phyloP scores from a whole-genome alignment of 78 protist genomes.

The Polysphondylium violaceum region DNA sequence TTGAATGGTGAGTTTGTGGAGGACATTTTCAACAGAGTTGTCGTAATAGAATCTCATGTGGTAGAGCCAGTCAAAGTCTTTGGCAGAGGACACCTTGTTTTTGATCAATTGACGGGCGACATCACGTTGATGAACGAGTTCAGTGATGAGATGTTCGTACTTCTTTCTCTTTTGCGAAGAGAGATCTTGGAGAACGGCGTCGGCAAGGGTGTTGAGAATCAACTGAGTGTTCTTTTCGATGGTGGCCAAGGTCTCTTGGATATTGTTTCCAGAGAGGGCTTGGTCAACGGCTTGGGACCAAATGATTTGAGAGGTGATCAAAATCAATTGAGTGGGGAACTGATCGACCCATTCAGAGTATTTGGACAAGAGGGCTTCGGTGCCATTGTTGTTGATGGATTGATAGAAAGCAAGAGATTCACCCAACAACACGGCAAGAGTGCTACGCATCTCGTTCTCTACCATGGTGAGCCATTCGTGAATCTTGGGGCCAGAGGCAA shows the following conservation, averaged over 20 bases:
- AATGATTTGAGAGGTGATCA: constrained; percentile 77
- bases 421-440: constrained; percentile 81
- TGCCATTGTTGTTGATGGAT: not conserved
- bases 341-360: constrained; percentile 84
- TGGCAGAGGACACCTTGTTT: not conserved
- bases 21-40: constrained; percentile 27
- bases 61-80: constrained; percentile 94
- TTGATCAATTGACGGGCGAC: constrained; percentile 78
- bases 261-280: not conserved
- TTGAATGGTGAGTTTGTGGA: constrained; percentile 76
- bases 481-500: constrained; percentile 72
- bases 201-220: constrained; percentile 86
- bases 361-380: not conserved
- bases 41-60: constrained; percentile 95
- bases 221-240: constrained; percentile 19
- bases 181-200: constrained; percentile 83
- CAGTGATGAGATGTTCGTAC: constrained; percentile 94
- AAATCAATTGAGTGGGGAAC: constrained; percentile 91
- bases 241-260: constrained; percentile 6
- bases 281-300: constrained; percentile 43
- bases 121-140: constrained; percentile 96
- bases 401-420: constrained; percentile 50
- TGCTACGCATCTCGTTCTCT: constrained; percentile 87
- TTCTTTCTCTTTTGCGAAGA: constrained; percentile 86
- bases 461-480: constrained; percentile 92